Evolutionary conservation across 495 filamentous ascomycete genomes (phyloP).

Genomic region (Gamarada debralockiae): DNA sequence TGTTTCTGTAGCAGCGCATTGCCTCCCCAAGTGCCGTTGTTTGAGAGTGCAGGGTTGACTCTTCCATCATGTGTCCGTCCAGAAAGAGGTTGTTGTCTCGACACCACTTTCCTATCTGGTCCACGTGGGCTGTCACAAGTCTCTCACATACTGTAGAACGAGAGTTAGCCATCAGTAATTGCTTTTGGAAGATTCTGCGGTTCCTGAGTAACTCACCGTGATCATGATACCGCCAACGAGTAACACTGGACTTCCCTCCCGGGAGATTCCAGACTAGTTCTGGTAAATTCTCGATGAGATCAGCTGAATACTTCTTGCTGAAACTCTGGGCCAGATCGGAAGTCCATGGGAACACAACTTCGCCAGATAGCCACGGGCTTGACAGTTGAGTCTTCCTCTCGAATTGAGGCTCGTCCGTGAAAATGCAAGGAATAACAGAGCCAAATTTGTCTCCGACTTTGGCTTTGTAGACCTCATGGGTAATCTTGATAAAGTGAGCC

Average conservation of each 20-base stretch:
- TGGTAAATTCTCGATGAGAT: slow-evolving; percentile 15
- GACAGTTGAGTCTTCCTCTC: slow-evolving; percentile 21
- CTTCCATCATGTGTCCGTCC: slow-evolving; percentile 29
- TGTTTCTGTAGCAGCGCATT: slow-evolving; percentile 25
- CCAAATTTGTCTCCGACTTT: slow-evolving; percentile 24
- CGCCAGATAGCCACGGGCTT: slow-evolving; percentile 6
- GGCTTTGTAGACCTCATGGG: slow-evolving; percentile 25
- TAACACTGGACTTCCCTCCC: slow-evolving; percentile 10
- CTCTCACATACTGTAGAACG: no score
- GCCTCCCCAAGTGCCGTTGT: slow-evolving; percentile 24
- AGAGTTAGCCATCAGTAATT: no score
- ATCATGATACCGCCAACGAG: slow-evolving; percentile 23
- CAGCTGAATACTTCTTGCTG: slow-evolving; percentile 9
- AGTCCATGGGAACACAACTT: slow-evolving; percentile 25
- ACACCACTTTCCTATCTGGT: slow-evolving; percentile 24
- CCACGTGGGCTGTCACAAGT: slow-evolving; percentile 23
- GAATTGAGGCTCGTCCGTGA: slow-evolving; percentile 29
- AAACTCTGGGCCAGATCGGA: slow-evolving; percentile 9
- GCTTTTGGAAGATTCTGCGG: no score
- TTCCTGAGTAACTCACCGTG: no score
- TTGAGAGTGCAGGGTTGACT: slow-evolving; percentile 21
- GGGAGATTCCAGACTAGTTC: slow-evolving; percentile 24
- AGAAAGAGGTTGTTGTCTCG: slow-evolving; percentile 19
- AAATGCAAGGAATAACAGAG: slow-evolving; percentile 21
- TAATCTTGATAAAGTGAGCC: slow-evolving; percentile 20